Evolutionary conservation across 495 filamentous ascomycete genomes (phyloP).

Genomic region (Hypoxylon fuscum): DNA sequence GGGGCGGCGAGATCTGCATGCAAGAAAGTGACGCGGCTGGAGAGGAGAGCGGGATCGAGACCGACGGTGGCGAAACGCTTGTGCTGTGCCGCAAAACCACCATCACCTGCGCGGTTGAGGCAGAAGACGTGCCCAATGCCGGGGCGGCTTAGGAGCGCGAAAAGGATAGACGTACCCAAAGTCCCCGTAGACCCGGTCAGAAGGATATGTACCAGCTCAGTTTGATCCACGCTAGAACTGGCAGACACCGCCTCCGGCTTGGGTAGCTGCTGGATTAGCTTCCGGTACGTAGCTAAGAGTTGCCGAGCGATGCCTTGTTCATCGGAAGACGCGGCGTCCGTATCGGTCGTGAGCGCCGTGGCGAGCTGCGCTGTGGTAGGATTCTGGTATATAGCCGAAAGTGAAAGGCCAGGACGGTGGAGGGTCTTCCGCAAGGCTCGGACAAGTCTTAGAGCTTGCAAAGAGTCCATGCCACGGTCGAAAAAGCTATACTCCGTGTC

Average conservation of each 20-base stretch:
- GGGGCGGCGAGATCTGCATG: constrained; percentile 54
- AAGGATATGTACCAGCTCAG: constrained; percentile 40
- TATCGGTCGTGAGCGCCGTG: constrained; percentile 10
- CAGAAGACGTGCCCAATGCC: constrained; percentile 55
- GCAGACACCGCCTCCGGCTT: no score
- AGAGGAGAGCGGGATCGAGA: neutral
- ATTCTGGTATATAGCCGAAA: constrained; percentile 35
- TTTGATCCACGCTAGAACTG: no score
- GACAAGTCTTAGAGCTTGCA: constrained; percentile 46
- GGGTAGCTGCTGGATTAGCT: constrained; percentile 25
- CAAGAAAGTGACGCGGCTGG: constrained; percentile 56
- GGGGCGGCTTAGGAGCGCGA: constrained; percentile 38
- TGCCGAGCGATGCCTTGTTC: constrained; percentile 12
- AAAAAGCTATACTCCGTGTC: constrained; percentile 50
- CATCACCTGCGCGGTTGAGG: constrained; percentile 47
- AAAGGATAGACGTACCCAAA: constrained; percentile 58
- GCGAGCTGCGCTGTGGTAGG: constrained; percentile 36
- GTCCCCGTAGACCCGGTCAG: constrained; percentile 61
- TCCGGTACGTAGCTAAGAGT: constrained; percentile 24
- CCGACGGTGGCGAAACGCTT: constrained; percentile 34
- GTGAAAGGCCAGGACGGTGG: constrained; percentile 11
- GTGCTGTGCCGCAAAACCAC: neutral
- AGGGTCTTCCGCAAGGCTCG: constrained; percentile 37
- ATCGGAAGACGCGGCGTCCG: neutral
- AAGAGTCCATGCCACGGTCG: constrained; percentile 56